Evolutionary conservation across 2,329 filamentous ascomycete species (phyloP).

Genomic region (Pseudogymnoascus sp.): DNA sequence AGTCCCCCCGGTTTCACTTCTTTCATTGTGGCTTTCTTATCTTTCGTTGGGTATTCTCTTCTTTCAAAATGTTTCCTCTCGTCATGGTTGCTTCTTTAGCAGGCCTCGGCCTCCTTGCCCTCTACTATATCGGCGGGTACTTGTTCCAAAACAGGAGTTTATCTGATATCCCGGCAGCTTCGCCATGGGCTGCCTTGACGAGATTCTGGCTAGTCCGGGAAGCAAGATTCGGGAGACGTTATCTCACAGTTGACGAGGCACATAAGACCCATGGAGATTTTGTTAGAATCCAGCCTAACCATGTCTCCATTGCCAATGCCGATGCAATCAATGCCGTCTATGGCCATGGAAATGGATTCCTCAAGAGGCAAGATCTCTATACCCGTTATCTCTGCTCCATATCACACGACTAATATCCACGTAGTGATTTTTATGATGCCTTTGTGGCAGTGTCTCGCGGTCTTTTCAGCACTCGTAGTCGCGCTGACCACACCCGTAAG

Average conservation of each 20-base stretch:
- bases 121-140: neutral
- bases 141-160: neutral
- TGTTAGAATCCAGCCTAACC: slow-evolving; percentile 75
- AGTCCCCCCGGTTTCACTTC: neutral
- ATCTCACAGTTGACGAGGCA: slow-evolving; percentile 54
- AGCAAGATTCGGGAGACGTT: slow-evolving; percentile 55
- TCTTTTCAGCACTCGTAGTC: slow-evolving; percentile 81
- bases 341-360: slow-evolving; percentile 68
- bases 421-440: slow-evolving; percentile 78
- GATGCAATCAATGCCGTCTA: slow-evolving; percentile 71
- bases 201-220: slow-evolving; percentile 61
- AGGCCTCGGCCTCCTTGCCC: neutral
- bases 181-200: neutral
- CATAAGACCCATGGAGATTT: slow-evolving; percentile 70
- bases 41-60: neutral
- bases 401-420: neutral
- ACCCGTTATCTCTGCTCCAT: neutral
- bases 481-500: slow-evolving; percentile 74
- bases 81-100: neutral
- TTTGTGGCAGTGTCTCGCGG: slow-evolving; percentile 79
- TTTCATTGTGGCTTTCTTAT: neutral
- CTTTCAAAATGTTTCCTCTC: neutral
- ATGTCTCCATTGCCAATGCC: slow-evolving; percentile 74
- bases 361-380: slow-evolving; percentile 49
- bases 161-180: neutral